Evolutionary conservation across 345 rosid genomes (phyloP).

Genomic region (Salix dunnii): DNA sequence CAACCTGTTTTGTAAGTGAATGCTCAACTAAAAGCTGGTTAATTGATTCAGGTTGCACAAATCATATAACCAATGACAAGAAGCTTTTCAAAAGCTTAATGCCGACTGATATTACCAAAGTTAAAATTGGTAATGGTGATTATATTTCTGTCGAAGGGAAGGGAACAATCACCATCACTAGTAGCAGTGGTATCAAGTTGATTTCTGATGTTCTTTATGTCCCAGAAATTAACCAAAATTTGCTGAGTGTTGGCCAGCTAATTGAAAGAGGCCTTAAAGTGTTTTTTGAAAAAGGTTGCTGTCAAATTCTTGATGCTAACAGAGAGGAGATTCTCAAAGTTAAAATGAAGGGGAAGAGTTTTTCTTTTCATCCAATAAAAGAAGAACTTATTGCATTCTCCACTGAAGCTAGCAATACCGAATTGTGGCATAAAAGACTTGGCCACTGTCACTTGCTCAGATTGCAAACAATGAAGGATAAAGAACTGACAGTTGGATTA

Average conservation of each 20-base stretch:
- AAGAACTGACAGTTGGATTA: no score
- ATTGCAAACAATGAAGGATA: no score
- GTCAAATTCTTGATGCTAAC: no score
- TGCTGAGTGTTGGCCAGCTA: no score
- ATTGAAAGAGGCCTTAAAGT: neutral
- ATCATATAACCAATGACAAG: neutral
- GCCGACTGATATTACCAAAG: no score
- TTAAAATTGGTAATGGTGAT: neutral
- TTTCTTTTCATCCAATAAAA: neutral
- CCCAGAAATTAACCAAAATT: neutral
- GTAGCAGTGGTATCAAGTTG: neutral
- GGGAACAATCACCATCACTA: neutral
- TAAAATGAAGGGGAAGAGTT: no score
- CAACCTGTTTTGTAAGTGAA: neutral
- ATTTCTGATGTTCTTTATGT: neutral
- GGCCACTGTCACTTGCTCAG: no score
- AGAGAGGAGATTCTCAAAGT: no score
- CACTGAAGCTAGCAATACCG: accelerated
- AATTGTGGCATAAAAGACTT: no score
- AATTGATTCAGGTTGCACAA: neutral
- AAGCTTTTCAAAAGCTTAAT: neutral
- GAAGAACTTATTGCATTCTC: no score
- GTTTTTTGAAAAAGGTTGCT: no score
- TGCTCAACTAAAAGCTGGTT: neutral
- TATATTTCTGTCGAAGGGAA: neutral